Evolutionary conservation across 768 basidiomycete species (phyloP).

Genomic region (Phylloporus arenicola): DNA sequence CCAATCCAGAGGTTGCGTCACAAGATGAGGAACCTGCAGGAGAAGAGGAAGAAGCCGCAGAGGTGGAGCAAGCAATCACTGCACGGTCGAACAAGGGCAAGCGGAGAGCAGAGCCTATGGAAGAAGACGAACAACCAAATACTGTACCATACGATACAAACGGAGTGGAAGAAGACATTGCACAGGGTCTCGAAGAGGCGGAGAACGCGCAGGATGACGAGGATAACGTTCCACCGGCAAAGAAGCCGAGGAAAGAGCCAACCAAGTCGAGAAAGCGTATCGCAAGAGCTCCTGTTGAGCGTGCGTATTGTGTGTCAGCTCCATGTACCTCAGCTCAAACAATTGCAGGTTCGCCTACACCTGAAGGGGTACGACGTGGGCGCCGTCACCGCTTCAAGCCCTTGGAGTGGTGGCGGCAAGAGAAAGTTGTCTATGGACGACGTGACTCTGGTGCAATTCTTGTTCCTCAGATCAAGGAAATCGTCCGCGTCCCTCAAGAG

Average conservation of each 20-base stretch:
- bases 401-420: constrained; percentile 90
- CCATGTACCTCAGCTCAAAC: constrained; percentile 5
- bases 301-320: constrained; percentile 12
- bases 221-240: constrained; percentile 24
- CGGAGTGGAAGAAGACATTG: constrained; percentile 40
- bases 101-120: constrained; percentile 28
- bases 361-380: constrained; percentile 62
- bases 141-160: constrained; percentile 14
- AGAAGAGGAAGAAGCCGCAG: not conserved
- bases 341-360: constrained; percentile 21
- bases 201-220: constrained; percentile 52
- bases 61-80: constrained; percentile 31
- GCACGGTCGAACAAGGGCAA: constrained; percentile 34
- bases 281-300: constrained; percentile 14
- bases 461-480: constrained; percentile 63
- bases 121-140: constrained; percentile 8
- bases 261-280: constrained; percentile 25
- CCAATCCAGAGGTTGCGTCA: constrained; percentile 46
- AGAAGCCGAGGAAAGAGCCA: constrained; percentile 26
- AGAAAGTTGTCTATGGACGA: constrained; percentile 79
- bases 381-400: constrained; percentile 64
- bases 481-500: constrained; percentile 53
- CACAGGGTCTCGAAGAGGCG: constrained; percentile 38
- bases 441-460: constrained; percentile 45
- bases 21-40: constrained; percentile 30